Base-by-base conservation (phyloP, 116 monocot species). In the Cymodocea nodosa region DNA sequence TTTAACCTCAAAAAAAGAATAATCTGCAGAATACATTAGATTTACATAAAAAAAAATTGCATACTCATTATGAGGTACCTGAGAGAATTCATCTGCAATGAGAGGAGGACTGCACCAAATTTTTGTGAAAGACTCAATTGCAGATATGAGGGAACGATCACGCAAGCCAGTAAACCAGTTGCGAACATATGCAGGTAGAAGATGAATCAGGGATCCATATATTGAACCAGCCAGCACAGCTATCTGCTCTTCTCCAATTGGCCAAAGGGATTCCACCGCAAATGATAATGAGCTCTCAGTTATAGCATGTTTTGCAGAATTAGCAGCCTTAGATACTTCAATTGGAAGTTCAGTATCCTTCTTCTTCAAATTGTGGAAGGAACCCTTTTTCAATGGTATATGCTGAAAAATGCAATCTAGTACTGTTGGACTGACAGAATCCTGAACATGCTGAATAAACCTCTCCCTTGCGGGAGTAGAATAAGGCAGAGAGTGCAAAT, bases 71-170 rank as follows among this genome's bases (percentile, higher is more conserved):
- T n/a, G 6, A 39, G 35, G 23, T 64, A 98, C 98, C 98, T 92
- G 92, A 73, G 82, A 84, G 54, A 98, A 74, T 74, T 98, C 98
- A 77, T 86, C 82, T 56, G 81, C 72, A 56, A 98, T 50, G 36
- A 98, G 89, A 73, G 71, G 69, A 77, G 92, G 98, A 72, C 98
- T 98, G 67, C 92, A 98, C 92, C 97, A 98, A 4, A 55, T 52
- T 68, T 78, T 98, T 23, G 98, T 89, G 71, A 92, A 92, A 40
- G 82, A 80, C 71, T 98, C 98, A 58, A 92, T 79, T 54, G 86
- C 80, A 72, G 80, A 75, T 77, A 76, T 74, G 17, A 86, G 37
- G 63, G 92, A 78, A 52, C 92, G 89, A 56, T 98, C 98, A 70
- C 92, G 85, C 70, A 98, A 73, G 50, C 74, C 70, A 57, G 80